A percentile compares a stretch with the other conserved stretches of the same genome.
These are phyloP conservation scores for Jackrogersella multiformis DNA, from an alignment of 495 filamentous ascomycete genomes.

Conservation along the genomic window DNA sequence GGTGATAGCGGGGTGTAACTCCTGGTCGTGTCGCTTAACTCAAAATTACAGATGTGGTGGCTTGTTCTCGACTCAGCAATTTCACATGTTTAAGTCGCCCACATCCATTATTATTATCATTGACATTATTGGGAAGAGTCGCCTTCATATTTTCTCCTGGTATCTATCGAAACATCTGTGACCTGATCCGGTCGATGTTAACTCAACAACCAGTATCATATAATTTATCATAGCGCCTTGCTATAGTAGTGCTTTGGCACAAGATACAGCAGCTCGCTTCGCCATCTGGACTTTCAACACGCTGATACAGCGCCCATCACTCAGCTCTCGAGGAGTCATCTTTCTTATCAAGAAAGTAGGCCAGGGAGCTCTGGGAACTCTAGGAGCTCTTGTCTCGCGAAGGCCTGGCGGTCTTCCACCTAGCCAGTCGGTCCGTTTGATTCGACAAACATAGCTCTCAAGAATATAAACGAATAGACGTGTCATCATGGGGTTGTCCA, in stretches of 20 bases:
- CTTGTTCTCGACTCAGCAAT: background rate
- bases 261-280: too few relatives aligned
- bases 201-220: background rate
- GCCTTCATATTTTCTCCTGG: background rate
- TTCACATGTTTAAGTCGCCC: background rate
- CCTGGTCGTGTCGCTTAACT: background rate
- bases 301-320: too few relatives aligned
- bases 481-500: constrained; percentile 64
- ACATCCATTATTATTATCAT: background rate
- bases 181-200: background rate
- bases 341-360: background rate
- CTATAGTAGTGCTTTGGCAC: background rate
- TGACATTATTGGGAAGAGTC: too few relatives aligned
- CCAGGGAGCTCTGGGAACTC: background rate
- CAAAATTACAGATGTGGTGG: background rate
- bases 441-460: background rate
- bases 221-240: background rate
- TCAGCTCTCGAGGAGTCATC: too few relatives aligned
- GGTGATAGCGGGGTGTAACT: background rate
- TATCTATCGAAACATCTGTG: background rate
- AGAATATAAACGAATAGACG: background rate
- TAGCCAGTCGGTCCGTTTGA: background rate
- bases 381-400: background rate
- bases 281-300: too few relatives aligned
- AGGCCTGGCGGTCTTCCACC: background rate